phyloP scores from a whole-genome alignment of 805 yeast genomes.

The Yamadazyma scolyti region DNA sequence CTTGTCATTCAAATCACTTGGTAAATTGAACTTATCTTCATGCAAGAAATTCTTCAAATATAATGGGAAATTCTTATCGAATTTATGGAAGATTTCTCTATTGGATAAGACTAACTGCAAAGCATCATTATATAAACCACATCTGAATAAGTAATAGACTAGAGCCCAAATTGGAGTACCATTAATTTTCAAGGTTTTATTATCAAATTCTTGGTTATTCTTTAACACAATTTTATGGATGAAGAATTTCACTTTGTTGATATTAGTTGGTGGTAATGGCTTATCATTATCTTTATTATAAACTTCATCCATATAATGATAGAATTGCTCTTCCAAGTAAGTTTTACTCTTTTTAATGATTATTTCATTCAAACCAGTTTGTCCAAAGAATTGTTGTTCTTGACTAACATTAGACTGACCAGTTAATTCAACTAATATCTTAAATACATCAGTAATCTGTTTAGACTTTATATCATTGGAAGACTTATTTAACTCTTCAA shows the following conservation, averaged over 20 bases:
- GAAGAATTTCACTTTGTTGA: conserved; percentile 67
- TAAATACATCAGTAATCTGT: conserved; percentile 75
- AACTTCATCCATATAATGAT: conserved; percentile 65
- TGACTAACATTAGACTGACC: conserved; percentile 28
- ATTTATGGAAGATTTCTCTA: conserved; percentile 71
- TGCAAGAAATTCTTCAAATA: conserved; percentile 65
- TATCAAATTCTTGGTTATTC: conserved; percentile 23
- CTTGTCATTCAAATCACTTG: conserved; percentile 64
- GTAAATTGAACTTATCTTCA: conserved; percentile 53
- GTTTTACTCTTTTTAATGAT: conserved; percentile 53
- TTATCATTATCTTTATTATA: conserved; percentile 52
- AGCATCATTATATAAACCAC: conserved; percentile 81
- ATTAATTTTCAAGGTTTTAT: conserved; percentile 52
- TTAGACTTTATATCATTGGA: conserved; percentile 62
- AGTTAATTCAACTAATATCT: conserved; percentile 52
- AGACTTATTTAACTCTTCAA: conserved; percentile 55
- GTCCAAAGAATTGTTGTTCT: conserved; percentile 29
- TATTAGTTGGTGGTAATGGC: conserved; percentile 54
- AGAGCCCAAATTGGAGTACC: conserved; percentile 94
- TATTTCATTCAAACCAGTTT: conserved; percentile 32
- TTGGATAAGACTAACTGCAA: conserved; percentile 61
- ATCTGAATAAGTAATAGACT: conserved; percentile 76
- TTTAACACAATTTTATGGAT: conserved; percentile 34
- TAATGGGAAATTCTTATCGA: conserved; percentile 79
- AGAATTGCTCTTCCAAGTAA: conserved; percentile 74